These are phyloP conservation scores for Leccinum fallax DNA, from an alignment of 1,284 basidiomycete species.

Conservation along the genomic window DNA sequence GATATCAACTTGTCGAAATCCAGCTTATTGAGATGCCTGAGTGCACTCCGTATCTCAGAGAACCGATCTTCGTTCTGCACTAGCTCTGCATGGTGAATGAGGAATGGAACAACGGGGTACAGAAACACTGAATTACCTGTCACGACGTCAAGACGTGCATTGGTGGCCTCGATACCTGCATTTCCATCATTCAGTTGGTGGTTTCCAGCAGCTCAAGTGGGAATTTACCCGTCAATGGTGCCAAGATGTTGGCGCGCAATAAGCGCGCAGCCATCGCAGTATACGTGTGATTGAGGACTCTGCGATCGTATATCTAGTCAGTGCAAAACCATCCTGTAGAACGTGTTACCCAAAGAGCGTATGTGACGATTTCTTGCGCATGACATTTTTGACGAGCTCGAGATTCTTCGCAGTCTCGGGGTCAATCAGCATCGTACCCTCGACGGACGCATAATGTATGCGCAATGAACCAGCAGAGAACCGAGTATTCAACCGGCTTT, in stretches of 20 bases:
- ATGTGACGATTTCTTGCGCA: constrained; percentile 63
- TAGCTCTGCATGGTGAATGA: constrained; percentile 55
- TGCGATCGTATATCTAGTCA: constrained; percentile 23
- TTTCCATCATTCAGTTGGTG: neutral
- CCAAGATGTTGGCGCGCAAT: constrained; percentile 79
- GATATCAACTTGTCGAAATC: constrained; percentile 89
- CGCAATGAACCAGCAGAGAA: constrained; percentile 76
- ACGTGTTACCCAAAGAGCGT: constrained; percentile 70
- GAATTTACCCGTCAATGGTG: constrained; percentile 71
- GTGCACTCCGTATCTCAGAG: constrained; percentile 64
- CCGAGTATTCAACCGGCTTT: constrained; percentile 63
- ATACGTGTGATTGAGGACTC: constrained; percentile 77
- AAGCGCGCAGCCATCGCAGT: constrained; percentile 88
- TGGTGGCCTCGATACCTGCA: constrained; percentile 54
- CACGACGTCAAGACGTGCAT: constrained; percentile 82
- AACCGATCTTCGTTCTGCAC: constrained; percentile 77
- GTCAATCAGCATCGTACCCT: constrained; percentile 93
- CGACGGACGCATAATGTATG: constrained; percentile 78
- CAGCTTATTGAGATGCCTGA: constrained; percentile 74
- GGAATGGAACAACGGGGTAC: neutral
- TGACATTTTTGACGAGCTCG: constrained; percentile 81
- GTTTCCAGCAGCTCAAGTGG: neutral
- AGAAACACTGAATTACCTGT: constrained; percentile 53
- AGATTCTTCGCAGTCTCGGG: constrained; percentile 84
- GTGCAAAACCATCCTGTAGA: neutral